Conservation (phyloP, 352 stramenopile species). For the Phytophthora constricta region DNA sequence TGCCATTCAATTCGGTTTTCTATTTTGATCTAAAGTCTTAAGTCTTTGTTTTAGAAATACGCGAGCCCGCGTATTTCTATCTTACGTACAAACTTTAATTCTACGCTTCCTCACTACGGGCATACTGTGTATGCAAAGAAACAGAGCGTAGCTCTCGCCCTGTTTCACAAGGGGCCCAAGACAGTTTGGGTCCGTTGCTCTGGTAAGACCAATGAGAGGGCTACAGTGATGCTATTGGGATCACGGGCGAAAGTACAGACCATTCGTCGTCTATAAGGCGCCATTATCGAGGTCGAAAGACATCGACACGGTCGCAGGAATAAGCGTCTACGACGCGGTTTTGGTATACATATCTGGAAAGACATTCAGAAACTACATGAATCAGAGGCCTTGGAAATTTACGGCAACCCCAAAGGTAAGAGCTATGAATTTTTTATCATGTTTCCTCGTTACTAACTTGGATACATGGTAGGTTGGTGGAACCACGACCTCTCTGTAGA, state of each 20-base stretch:
- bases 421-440: background rate
- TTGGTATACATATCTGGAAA: background rate
- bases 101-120: too few species aligned
- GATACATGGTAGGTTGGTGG: background rate
- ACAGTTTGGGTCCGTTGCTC: background rate
- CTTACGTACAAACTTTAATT: too few species aligned
- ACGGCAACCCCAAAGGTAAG: too few species aligned
- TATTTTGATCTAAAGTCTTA: too few species aligned
- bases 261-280: slow-evolving; percentile 2
- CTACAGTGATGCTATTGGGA: background rate
- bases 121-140: too few species aligned
- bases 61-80: too few species aligned
- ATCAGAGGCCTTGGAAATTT: background rate
- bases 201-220: slow-evolving; percentile 1
- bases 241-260: background rate
- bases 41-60: too few species aligned
- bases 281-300: background rate
- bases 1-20: too few species aligned
- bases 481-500: background rate
- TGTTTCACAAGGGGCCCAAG: background rate
- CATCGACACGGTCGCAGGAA: background rate
- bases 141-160: too few species aligned
- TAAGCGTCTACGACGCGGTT: background rate
- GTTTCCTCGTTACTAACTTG: background rate
- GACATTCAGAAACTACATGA: background rate